A percentile compares a stretch with the other conserved stretches of the same genome.
phyloP scores from a whole-genome alignment of 2,329 filamentous ascomycete species.

The Bretziella fagacearum region DNA sequence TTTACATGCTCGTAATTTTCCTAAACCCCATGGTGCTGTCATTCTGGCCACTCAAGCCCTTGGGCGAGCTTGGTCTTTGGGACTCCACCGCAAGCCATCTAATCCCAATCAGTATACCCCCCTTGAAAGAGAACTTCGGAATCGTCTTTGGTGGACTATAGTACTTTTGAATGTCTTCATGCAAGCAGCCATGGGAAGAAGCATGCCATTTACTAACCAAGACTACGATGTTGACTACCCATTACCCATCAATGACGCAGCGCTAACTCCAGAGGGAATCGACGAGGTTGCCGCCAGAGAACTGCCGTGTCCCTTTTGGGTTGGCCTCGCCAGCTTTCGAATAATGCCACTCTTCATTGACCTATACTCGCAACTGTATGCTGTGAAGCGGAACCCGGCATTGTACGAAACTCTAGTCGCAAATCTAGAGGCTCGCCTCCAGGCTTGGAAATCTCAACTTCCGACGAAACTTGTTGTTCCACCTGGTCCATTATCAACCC shows the following conservation, averaged over 20 bases:
- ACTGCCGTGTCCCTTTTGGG: constrained; percentile 48
- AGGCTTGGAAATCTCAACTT: constrained; percentile 45
- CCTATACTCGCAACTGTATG: constrained; percentile 61
- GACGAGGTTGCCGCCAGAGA: constrained; percentile 19
- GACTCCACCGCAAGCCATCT: constrained; percentile 48
- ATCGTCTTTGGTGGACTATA: constrained; percentile 61
- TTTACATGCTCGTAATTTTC: constrained; percentile 56
- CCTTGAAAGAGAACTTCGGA: constrained; percentile 59
- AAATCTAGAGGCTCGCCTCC: constrained; percentile 46
- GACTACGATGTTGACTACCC: constrained; percentile 70
- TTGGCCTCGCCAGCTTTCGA: constrained; percentile 49
- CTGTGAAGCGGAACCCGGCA: constrained; percentile 43
- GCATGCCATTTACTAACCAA: constrained; percentile 55
- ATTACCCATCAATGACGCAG: constrained; percentile 51
- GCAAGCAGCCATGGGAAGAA: constrained; percentile 57
- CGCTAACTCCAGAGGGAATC: constrained; percentile 25
- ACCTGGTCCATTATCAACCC: constrained; percentile 21
- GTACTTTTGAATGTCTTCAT: constrained; percentile 50
- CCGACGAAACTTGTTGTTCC: constrained; percentile 36
- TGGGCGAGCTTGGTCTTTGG: constrained; percentile 54
- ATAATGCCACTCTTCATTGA: constrained; percentile 52
- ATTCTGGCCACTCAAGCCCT: constrained; percentile 49
- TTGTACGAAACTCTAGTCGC: constrained; percentile 47
- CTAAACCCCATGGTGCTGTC: constrained; percentile 60
- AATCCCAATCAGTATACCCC: constrained; percentile 26